These are phyloP conservation scores for Pseudogymnoascus sp. DNA, from an alignment of 2,329 filamentous ascomycete species.

Conservation along the genomic window DNA sequence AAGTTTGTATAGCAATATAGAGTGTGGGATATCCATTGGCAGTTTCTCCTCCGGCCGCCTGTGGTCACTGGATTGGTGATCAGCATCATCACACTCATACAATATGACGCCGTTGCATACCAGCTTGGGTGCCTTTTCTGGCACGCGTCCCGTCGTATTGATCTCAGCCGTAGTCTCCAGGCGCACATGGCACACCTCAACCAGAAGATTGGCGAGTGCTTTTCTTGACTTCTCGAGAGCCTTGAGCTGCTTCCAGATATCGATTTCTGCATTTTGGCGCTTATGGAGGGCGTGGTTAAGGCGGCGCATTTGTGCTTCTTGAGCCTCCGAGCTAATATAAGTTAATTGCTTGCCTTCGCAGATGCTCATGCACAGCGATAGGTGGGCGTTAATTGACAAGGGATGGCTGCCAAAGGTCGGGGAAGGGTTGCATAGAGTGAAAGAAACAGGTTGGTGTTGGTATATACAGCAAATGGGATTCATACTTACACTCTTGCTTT, in stretches of 20 bases:
- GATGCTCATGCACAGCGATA: neutral
- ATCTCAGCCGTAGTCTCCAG: neutral
- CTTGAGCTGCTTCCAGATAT: slow-evolving; percentile 4
- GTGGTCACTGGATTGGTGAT: neutral
- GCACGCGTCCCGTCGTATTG: neutral
- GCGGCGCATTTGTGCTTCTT: neutral
- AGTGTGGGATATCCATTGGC: neutral
- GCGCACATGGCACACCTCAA: neutral
- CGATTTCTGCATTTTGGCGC: neutral
- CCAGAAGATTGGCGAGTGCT: neutral
- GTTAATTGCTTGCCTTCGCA: neutral
- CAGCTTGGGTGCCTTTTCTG: neutral
- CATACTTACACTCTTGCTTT: slow-evolving; percentile 23
- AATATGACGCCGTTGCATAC: neutral
- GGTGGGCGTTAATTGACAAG: neutral
- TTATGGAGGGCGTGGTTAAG: neutral
- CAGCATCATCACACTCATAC: neutral
- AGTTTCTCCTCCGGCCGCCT: neutral
- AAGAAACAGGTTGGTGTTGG: neutral
- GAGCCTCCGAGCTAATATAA: neutral
- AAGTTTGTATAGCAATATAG: neutral
- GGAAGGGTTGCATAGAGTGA: neutral
- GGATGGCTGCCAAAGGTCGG: neutral
- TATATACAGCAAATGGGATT: neutral
- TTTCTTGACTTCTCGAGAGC: neutral